Conservation (phyloP, 805 yeast species). For the Limtongozyma cylindracea region DNA sequence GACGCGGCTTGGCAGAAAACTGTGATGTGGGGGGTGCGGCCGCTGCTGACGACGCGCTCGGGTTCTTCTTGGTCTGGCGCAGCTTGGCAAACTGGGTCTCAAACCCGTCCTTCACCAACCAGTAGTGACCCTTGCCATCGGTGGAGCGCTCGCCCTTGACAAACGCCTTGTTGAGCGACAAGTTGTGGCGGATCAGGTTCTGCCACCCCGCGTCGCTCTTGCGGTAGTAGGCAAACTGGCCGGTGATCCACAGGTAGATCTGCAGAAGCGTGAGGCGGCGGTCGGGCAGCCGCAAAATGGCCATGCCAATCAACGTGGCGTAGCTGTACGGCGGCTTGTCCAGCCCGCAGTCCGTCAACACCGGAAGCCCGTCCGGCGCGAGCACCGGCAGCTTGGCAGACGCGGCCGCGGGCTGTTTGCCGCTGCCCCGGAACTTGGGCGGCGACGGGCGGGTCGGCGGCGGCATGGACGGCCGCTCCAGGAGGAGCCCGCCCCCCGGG, state of each 20-base stretch:
- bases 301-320: conserved; percentile 84
- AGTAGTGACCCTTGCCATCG: conserved; percentile 79
- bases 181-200: conserved; percentile 84
- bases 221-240: conserved; percentile 61
- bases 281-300: conserved; percentile 57
- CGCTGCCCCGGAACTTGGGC: no score
- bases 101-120: conserved; percentile 72
- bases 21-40: no score
- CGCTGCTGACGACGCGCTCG: no score
- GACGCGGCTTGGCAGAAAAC: no score
- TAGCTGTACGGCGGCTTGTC: conserved; percentile 84
- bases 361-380: no score
- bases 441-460: no score
- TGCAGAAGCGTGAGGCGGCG: conserved; percentile 22
- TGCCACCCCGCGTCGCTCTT: conserved; percentile 91
- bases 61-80: conserved; percentile 19
- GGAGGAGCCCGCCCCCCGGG: no score
- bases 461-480: no score
- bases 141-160: conserved; percentile 76
- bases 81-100: conserved; percentile 60
- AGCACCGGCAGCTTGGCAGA: no score
- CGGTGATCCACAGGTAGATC: conserved; percentile 80
- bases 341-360: no score
- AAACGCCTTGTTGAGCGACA: conserved; percentile 83
- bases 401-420: no score